phyloP scores from a whole-genome alignment of 768 basidiomycete species.

The Leccinum aurantiacum region DNA sequence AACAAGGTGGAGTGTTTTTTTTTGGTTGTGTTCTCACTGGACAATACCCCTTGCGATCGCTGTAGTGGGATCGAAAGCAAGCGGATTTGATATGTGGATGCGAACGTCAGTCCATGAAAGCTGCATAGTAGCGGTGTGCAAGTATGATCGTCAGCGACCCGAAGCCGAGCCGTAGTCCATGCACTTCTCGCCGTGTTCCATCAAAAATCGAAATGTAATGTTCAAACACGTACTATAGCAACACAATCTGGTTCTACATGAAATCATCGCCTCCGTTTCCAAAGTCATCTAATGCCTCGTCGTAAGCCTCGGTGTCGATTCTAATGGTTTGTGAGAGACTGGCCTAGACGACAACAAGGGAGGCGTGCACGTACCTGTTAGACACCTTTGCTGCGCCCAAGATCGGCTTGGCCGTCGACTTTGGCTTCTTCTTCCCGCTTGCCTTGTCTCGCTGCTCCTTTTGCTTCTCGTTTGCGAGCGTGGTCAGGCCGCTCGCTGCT shows the following conservation, averaged over 20 bases:
- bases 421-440: slow-evolving; percentile 88
- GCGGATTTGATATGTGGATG: slow-evolving; percentile 91
- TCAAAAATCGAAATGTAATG: slow-evolving; percentile 3
- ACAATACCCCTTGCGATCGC: slow-evolving; percentile 93
- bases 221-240: slow-evolving; percentile 14
- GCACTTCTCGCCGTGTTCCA: background rate
- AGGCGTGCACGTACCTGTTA: slow-evolving; percentile 48
- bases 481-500: slow-evolving; percentile 77
- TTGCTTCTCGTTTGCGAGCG: slow-evolving; percentile 94
- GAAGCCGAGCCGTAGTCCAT: background rate
- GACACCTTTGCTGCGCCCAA: slow-evolving; percentile 71
- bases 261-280: slow-evolving; percentile 76
- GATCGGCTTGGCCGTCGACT: slow-evolving; percentile 66
- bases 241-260: slow-evolving; percentile 60
- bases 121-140: slow-evolving; percentile 57
- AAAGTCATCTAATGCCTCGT: slow-evolving; percentile 90
- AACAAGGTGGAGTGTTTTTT: slow-evolving; percentile 94
- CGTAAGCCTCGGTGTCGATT: slow-evolving; percentile 77
- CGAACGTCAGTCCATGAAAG: slow-evolving; percentile 80
- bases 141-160: slow-evolving; percentile 59
- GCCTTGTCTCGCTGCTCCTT: slow-evolving; percentile 83
- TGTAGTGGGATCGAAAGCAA: slow-evolving; percentile 91
- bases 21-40: slow-evolving; percentile 72
- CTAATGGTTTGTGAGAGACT: slow-evolving; percentile 40
- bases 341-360: slow-evolving; percentile 1